Evolutionary conservation across 2,329 filamentous ascomycete species (phyloP), one percentile per base, ranked within the genome.

Genomic region (Aspergillus novofumigatus): DNA sequence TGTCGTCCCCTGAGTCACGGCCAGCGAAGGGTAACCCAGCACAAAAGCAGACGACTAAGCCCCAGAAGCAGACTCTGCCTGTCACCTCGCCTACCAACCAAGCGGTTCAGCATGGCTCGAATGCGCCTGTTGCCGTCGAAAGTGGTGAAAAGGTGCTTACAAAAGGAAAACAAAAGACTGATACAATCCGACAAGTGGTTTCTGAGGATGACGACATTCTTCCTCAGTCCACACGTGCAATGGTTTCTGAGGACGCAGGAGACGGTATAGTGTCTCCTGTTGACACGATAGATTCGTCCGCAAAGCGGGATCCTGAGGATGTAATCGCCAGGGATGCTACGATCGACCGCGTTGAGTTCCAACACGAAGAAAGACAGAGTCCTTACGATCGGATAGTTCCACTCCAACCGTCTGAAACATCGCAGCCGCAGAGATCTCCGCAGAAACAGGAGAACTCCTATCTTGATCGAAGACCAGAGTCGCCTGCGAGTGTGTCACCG

Each of bases 11-110:
- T 21, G 75, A 77, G n/a, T 62, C 67, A 20, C 71, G 69, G 53
- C 57, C 67, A 23, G 51, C 65, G 3, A 74, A 72, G 49, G 63
- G 67, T 25, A 62, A 69, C 45, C 65, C 64, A 45, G 75, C 80
- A 9, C 84, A 87, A 62, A 80, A 85, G 58, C 80, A 83, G 55
- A 73, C 83, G 3, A 85, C 83, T 75, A 92, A 91, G 71, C 77
- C 91, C 53, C 88, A 91, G 67, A 92, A 92, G 72, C 81, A 83
- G 55, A 82, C 82, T 56, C 81, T 83, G n/a, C 67, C 70, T 17
- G 72, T 67, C 23, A 49, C 66, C 17, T 72, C 73, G 29, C 63
- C 70, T 21, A 65, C 60, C 72, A 80, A 76, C 47, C 75, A 77
- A 49, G 75, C 74, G 67, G 76, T 50, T 67, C 75, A 52, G 60